phyloP scores from a whole-genome alignment of 805 yeast genomes.

The Helenozyma baotianmanensis region DNA sequence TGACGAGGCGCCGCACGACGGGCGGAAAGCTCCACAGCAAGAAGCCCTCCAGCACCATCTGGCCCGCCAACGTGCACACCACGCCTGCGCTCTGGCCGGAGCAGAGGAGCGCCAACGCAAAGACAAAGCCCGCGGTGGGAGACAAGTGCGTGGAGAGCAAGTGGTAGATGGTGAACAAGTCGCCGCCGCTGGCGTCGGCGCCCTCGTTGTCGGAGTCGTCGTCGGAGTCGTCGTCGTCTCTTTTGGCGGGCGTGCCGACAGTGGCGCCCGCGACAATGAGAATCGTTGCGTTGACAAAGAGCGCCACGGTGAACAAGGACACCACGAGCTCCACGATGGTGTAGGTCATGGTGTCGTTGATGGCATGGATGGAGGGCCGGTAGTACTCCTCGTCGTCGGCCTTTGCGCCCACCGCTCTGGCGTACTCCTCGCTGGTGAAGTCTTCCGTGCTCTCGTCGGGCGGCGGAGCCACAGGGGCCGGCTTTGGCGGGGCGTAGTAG shows the following conservation, averaged over 20 bases:
- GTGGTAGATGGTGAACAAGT: conserved; percentile 73
- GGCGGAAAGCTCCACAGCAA: conserved; percentile 77
- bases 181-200: conserved; percentile 52
- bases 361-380: conserved; percentile 76
- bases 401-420: conserved; percentile 6
- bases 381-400: conserved; percentile 39
- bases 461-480: background rate
- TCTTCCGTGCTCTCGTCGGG: background rate
- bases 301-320: conserved; percentile 79
- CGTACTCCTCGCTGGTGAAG: conserved; percentile 9
- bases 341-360: conserved; percentile 70
- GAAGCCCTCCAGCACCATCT: conserved; percentile 90
- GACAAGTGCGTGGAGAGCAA: conserved; percentile 67
- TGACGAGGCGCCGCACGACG: conserved; percentile 71
- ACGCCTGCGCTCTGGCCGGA: conserved; percentile 96
- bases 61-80: conserved; percentile 90
- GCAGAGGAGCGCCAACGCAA: conserved; percentile 82
- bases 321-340: conserved; percentile 80
- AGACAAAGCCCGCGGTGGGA: conserved; percentile 81
- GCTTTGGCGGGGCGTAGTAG: conserved; percentile 33
- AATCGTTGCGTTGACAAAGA: conserved; percentile 89
- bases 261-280: conserved; percentile 91
- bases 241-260: conserved; percentile 28
- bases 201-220: conserved; percentile 16
- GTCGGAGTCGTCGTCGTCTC: conserved; percentile 18